Evolutionary conservation across 345 rosid genomes (phyloP), one percentile per base, ranked within the genome.

Genomic region (Turnera subulata): DNA sequence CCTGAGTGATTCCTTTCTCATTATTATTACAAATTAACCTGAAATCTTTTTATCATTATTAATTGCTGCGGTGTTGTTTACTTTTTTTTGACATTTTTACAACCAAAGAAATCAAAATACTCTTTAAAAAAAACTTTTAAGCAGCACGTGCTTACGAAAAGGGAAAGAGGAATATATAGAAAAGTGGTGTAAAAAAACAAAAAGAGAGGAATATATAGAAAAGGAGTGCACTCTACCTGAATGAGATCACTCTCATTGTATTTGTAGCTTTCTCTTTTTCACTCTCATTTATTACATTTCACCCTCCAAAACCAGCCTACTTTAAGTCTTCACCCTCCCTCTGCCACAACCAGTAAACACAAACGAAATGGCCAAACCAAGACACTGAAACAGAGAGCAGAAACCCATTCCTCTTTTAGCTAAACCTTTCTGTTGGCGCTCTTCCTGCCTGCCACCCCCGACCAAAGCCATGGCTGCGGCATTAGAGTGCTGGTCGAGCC

Each of bases 401-500:
- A 1, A 11, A 2, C 1, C 35, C 24, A 29, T 12, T 24, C 13
- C 11, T 12, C 6, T 16, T 40, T 7, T 39, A 0, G 19, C 17
- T 13, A 20, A 18, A 49, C 3, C 42, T 4, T n/a, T n/a, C 53
- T 33, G 2, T 11, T 17, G 43, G 22, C 33, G 3, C 38, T 56
- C 15, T 8, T 43, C 38, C 14, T 39, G 17, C 1, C 38, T 1
- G 38, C 1, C 0, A 18, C 4, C 24, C 11, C 18, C 6, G 45
- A 10, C 13, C 20, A 2, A 12, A 29, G 58, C 56, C 62, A 86
- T 92, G 98, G 91, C 96, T 50, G 96, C 96, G n/a, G 95, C 98
- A 2, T 65, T 92, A 8, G 98, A 92, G 74, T 92, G 98, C 85
- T 86, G 96, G 96, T 86, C 96, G 2, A 82, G 95, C 67, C 75